Evolutionary conservation across 2,329 filamentous ascomycete species (phyloP).

Genomic region (Penicillium sp.): DNA sequence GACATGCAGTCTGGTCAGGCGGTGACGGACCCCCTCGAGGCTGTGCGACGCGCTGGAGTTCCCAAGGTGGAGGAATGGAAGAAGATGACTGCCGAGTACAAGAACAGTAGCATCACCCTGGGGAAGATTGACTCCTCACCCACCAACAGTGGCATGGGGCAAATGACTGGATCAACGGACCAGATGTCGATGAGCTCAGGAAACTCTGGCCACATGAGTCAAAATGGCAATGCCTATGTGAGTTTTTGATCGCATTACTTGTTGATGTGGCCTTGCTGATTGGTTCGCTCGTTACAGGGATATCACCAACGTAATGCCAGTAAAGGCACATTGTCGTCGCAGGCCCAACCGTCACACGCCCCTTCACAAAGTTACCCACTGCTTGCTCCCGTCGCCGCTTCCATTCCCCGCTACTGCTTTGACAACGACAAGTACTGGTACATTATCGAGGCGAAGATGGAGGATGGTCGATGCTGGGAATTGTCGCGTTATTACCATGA

Average conservation of each 20-base stretch:
- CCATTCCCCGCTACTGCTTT: constrained; percentile 90
- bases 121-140: constrained; percentile 71
- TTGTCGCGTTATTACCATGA: constrained; percentile 94
- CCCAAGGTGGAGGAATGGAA: constrained; percentile 99
- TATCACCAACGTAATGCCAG: constrained; percentile 43
- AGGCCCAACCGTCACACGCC: constrained; percentile 40
- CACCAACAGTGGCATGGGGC: constrained; percentile 42
- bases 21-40: constrained; percentile 78
- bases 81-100: constrained; percentile 98
- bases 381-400: constrained; percentile 75
- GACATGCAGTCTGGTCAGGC: constrained; percentile 87
- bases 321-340: constrained; percentile 31
- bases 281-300: constrained; percentile 15
- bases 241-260: constrained; percentile 25
- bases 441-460: constrained; percentile 85
- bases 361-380: constrained; percentile 48
- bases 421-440: constrained; percentile 99
- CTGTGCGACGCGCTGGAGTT: constrained; percentile 83
- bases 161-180: constrained; percentile 70
- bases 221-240: constrained; percentile 53
- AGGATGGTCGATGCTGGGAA: constrained; percentile 90
- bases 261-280: constrained; percentile 1
- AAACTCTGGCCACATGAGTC: constrained; percentile 49
- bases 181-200: constrained; percentile 72
- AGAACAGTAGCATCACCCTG: constrained; percentile 96